Evolutionary conservation across 179 eudicot genomes (phyloP).

Genomic region (Silene coronaria): DNA sequence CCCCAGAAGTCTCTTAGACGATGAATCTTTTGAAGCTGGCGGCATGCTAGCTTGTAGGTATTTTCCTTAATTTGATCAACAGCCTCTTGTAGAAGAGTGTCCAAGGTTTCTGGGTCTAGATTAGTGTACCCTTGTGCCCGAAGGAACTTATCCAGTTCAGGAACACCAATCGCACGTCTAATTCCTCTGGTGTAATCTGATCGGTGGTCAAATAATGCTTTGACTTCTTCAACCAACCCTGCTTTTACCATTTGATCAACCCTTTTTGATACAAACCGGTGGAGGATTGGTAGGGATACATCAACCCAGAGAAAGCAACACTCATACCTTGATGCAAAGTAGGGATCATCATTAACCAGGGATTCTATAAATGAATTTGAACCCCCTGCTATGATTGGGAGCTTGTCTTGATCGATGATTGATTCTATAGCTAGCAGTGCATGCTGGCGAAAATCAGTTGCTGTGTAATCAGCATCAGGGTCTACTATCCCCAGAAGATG

Average conservation of each 20-base stretch:
- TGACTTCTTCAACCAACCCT: conserved; percentile 31
- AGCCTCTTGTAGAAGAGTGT: conserved; percentile 26
- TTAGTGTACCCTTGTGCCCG: conserved; percentile 21
- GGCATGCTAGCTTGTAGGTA: conserved; percentile 33
- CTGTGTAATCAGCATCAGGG: conserved; percentile 28
- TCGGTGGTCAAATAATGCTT: conserved; percentile 20
- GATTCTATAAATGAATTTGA: conserved; percentile 35
- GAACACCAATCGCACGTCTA: conserved; percentile 35
- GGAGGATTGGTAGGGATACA: conserved; percentile 22
- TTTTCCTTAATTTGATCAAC: conserved; percentile 42
- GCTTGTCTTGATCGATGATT: conserved; percentile 22
- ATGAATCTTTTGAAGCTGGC: conserved; percentile 36
- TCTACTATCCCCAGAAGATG: conserved; percentile 31
- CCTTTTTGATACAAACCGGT: conserved; percentile 28
- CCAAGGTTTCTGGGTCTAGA: conserved; percentile 23
- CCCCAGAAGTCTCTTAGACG: conserved; percentile 30
- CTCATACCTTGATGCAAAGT: conserved; percentile 27
- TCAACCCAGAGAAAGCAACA: conserved; percentile 36
- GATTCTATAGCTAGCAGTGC: conserved; percentile 31
- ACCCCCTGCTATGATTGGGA: conserved; percentile 39
- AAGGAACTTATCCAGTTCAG: conserved; percentile 29
- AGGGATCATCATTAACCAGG: conserved; percentile 25
- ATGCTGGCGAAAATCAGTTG: conserved; percentile 24
- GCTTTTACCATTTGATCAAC: conserved; percentile 35
- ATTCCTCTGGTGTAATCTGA: conserved; percentile 28